These are phyloP conservation scores for Penicillium rolfsii DNA, from an alignment of 2,329 filamentous ascomycete species.

Conservation along the genomic window DNA sequence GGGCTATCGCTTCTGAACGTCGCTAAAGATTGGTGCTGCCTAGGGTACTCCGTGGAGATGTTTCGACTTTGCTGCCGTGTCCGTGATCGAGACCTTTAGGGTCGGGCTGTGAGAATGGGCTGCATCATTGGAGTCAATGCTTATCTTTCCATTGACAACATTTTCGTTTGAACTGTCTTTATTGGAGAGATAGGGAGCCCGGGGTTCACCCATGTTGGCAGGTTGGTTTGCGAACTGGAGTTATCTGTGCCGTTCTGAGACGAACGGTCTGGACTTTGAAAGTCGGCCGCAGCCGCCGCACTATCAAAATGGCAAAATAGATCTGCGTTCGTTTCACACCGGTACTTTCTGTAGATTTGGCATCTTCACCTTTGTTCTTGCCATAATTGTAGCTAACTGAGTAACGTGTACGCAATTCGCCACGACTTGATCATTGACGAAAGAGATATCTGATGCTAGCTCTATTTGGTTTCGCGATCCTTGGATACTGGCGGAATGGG, in stretches of 20 bases:
- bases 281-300: background rate
- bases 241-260: background rate
- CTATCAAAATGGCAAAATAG: background rate
- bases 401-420: background rate
- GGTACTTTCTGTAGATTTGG: background rate
- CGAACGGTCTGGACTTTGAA: conserved; percentile 5
- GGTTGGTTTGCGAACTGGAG: background rate
- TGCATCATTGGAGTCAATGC: background rate
- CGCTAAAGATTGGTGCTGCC: conserved; percentile 27
- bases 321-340: background rate
- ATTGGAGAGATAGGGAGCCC: background rate
- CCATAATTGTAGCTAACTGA: too few species aligned
- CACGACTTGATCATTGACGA: background rate
- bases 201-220: background rate
- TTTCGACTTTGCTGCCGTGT: conserved; percentile 9
- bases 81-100: background rate
- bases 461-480: conserved; percentile 15
- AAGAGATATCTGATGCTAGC: background rate
- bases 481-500: conserved; percentile 18
- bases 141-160: background rate
- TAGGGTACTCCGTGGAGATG: background rate
- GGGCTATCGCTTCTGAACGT: conserved; percentile 30
- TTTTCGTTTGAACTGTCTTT: background rate
- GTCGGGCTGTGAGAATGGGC: background rate
- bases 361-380: background rate